Base-by-base conservation (phyloP, 345 rosid genomes). In the Salix udensis region DNA sequence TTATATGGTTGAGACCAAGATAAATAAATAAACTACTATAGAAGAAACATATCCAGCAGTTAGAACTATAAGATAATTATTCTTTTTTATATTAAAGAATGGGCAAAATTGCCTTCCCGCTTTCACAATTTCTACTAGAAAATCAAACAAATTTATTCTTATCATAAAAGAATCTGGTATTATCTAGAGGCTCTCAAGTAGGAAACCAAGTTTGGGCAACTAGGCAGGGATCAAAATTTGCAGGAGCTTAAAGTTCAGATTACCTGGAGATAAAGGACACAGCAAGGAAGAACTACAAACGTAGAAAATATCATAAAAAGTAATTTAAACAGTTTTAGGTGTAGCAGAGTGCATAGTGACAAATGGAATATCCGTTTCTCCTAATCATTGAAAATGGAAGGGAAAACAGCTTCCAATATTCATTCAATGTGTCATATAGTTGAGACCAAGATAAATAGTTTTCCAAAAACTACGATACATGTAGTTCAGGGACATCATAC, bases 401-500 rank as follows among this genome's bases (percentile, higher is more conserved):
- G n/a, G 36, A 36, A 72, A 19, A 6, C 10, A 36, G 13, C 31
- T 9, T 19, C 9, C 9, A 21, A 9, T 7, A 21, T 53, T 53
- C 60, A 21, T n/a, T 19, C 24, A 21, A 42, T 10, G 46, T 42
- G 1, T 53, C 23, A 53, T 21, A 21, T 53, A 1, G 34, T 64
- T 18, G 24, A 52, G 48, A 73, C n/a, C 21, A 65, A 80, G 62
- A 71, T 21, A 62, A 50, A 23, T 21, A 46, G 62, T 79, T 77
- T 68, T 21, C 60, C 61, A 73, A 64, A 53, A 7, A 42, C 67
- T 23, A 21, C 19, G 74, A 73, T 69, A 53, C 58, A 62, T 73
- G 73, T 31, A 58, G 61, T 62, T 23, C 31, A 34, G 31, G 2
- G 74, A 71, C 73, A 73, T 74, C 90, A 81, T 90, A 96, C 99